Evolutionary conservation across 805 yeast genomes (phyloP), one percentile per base, ranked within the genome.

Genomic region (Ogataea paraovalis): DNA sequence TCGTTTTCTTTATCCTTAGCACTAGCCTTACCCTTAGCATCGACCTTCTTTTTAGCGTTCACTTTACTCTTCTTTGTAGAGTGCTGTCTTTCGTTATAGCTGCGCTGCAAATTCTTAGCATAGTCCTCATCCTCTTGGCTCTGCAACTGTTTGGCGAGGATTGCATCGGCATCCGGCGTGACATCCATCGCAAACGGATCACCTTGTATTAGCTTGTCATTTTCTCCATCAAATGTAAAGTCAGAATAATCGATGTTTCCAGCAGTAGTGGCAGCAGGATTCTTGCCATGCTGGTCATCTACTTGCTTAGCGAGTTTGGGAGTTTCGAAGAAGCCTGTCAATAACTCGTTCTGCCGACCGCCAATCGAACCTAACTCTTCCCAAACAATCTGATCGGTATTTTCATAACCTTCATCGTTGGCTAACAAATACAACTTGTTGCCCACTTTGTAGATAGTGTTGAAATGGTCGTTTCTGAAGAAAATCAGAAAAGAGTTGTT

Each of bases 391-490:
- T 74, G 68, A 1, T 62, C 57, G 32, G 53, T 52, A 37, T 73
- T 70, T 2, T 46, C 54, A 57, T 80, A 85, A 3, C 94, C 89
- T 14, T 74, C 69, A 60, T 94, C 97, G 1, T 94, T 87, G 2
- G 87, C 83, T 23, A 92, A 70, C 4, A 79, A 65, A 59, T 78
- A 89, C 28, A 92, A 69, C 25, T 71, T 72, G 37, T 66, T 67
- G 16, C 62, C 65, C 20, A 64, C 62, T 58, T 82, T 83, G 55
- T 72, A 76, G 10, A 91, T 61, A 0, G 97, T 88, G 53, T 78
- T 78, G 66, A 87, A 92, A 64, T 90, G 97, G 64, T 94, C 91
- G 65, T 94, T 92, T 59, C 97, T 75, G 70, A 91, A 94, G 51
- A 92, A 77, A 0, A 92, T 80, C 1, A 83, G 78, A 46, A 83